Base-by-base conservation (phyloP, 805 yeast genomes). In the Maudiozyma bulderi region DNA sequence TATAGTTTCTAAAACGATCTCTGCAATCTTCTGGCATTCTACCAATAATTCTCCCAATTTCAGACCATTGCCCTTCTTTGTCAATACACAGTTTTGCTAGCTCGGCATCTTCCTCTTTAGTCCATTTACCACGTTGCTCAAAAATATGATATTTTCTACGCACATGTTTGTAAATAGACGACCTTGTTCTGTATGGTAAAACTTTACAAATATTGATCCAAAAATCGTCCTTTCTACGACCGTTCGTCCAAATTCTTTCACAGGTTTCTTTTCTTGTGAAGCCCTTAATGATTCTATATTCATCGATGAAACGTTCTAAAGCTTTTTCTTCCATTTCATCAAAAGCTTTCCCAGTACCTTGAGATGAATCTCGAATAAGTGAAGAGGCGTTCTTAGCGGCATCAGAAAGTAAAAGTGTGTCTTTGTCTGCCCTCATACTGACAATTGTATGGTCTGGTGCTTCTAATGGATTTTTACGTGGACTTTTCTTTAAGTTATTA, bases 11-110 rank as follows among this genome's bases (percentile, higher is more conserved):
- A 95, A 95, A 91, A 57, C 98, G 75, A 65, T 91, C 98, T 57
- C 98, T 76, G 66, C 97, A 90, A 68, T 91, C 98, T 61, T 91
- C 98, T 0, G 98, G 97, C 98, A 91, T 91, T 59, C 98, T 74
- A 11, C 86, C 87, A 78, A 91, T 73, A 7, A 72, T 70, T 47
- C 75, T 75, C 7, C 97, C 97, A 52, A 91, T 86, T 40, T 73
- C 72, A 56, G 87, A 87, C 98, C 98, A 91, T 60, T 85, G 88
- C 14, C 93, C 88, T 50, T 82, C 87, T 56, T 79, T 77, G 29
- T 81, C 79, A 8, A 75, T 65, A 9, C 86, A 86, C 46, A 86
- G 68, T 47, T 74, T 74, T 1, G 80, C 79, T 47, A 91, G 71
- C 44, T 75, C 73, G 38, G 69, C 75, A 65, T 91, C 97, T 53